Percentiles rank a stretch among this genome's conserved stretches.
Evolutionary conservation across 2,329 filamentous ascomycete species (phyloP).

Genomic region (Paraphoma chrysanthemicola): DNA sequence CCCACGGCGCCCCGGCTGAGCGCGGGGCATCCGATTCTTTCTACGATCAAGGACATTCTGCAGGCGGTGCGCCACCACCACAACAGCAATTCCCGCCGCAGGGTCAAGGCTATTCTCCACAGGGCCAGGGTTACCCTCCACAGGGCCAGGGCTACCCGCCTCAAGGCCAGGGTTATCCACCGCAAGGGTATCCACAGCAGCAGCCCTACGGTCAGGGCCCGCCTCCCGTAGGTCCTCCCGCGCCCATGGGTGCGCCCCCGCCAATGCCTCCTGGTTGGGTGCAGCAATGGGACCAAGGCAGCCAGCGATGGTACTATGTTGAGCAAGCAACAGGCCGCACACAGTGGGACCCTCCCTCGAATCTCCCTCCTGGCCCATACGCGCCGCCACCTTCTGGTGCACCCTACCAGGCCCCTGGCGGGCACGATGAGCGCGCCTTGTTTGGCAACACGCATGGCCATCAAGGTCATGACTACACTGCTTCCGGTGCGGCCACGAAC

Average conservation of each 20-base stretch:
- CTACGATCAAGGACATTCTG: conserved; percentile 18
- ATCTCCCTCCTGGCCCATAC: conserved; percentile 40
- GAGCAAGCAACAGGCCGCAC: conserved; percentile 67
- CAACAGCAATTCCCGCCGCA: conserved; percentile 30
- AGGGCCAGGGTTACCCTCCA: conserved; percentile 19
- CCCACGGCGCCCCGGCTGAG: conserved; percentile 22
- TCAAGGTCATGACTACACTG: conserved; percentile 32
- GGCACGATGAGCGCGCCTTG: conserved; percentile 35
- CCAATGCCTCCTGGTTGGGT: conserved; percentile 64
- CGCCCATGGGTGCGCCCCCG: conserved; percentile 58
- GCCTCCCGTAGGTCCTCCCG: conserved; percentile 39
- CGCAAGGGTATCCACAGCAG: conserved; percentile 34
- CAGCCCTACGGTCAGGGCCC: conserved; percentile 27
- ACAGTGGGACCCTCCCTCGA: conserved; percentile 68
- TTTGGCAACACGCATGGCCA: conserved; percentile 37
- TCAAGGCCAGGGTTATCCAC: conserved; percentile 29
- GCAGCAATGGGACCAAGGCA: conserved; percentile 67
- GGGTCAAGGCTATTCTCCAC: conserved; percentile 16
- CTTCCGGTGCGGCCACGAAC: conserved; percentile 29
- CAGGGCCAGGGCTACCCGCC: conserved; percentile 35
- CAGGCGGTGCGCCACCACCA: conserved; percentile 23
- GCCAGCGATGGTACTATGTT: conserved; percentile 70
- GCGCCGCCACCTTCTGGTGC: conserved; percentile 39
- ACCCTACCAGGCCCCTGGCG: conserved; percentile 26
- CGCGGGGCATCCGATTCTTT: conserved; percentile 26